Percentiles rank a stretch among this genome's conserved stretches.
phyloP scores from a whole-genome alignment of 805 yeast species.

The Komagataella pseudopastoris region DNA sequence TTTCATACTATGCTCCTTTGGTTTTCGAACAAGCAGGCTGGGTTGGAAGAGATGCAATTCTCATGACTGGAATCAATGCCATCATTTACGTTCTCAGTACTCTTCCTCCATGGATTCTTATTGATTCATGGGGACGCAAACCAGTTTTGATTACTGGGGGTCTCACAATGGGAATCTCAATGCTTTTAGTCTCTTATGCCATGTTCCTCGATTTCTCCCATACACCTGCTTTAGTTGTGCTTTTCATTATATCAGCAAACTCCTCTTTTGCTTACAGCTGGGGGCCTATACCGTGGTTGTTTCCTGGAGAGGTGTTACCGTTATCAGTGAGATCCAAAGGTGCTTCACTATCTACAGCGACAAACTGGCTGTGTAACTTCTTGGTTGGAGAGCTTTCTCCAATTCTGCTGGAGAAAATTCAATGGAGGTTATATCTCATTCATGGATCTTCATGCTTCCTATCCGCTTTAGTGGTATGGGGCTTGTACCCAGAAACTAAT shows the following conservation, averaged over 20 bases:
- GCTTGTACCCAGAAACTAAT: constrained; percentile 78
- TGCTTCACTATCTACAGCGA: constrained; percentile 80
- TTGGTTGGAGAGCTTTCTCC: constrained; percentile 90
- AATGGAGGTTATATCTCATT: constrained; percentile 71
- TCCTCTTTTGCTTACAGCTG: constrained; percentile 82
- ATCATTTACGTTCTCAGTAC: constrained; percentile 46
- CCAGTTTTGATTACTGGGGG: constrained; percentile 77
- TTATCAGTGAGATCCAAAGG: constrained; percentile 78
- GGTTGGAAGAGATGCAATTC: constrained; percentile 75
- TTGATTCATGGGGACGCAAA: constrained; percentile 85
- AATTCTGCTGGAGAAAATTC: constrained; percentile 57
- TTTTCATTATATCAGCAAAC: constrained; percentile 66
- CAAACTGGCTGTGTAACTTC: constrained; percentile 89
- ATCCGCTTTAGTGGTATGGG: constrained; percentile 61
- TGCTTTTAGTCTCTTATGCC: constrained; percentile 50
- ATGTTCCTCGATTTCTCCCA: constrained; percentile 28
- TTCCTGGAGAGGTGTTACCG: constrained; percentile 82
- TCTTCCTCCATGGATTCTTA: constrained; percentile 82
- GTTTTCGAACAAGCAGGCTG: constrained; percentile 95
- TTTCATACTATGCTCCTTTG: constrained; percentile 85
- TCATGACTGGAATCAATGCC: constrained; percentile 79
- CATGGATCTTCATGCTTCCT: constrained; percentile 69
- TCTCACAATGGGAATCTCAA: constrained; percentile 60
- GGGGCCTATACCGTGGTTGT: constrained; percentile 92
- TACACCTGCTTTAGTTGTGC: constrained; percentile 63